Evolutionary conservation across 1,139 yeast species (phyloP).

Genomic region (Dujonia santamariae): DNA sequence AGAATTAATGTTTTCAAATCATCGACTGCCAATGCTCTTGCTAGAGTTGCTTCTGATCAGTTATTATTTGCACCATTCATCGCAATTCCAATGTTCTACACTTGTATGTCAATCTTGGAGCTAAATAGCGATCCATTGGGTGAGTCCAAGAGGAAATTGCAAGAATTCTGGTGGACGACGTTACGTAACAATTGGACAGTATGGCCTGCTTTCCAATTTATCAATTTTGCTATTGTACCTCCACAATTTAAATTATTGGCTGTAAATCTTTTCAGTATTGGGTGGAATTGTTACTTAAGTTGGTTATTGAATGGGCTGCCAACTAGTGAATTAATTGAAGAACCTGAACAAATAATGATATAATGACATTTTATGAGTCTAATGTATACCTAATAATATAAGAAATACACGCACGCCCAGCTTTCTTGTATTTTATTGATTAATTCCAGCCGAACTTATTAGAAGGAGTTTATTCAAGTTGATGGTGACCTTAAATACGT

Average conservation of each 20-base stretch:
- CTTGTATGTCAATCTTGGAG: slow-evolving; percentile 67
- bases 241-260: slow-evolving; percentile 62
- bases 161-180: slow-evolving; percentile 56
- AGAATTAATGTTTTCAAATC: slow-evolving; percentile 14
- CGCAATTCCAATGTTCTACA: slow-evolving; percentile 62
- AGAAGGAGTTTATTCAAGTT: no score
- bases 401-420: no score
- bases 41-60: slow-evolving; percentile 71
- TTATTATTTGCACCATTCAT: slow-evolving; percentile 72
- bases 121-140: slow-evolving; percentile 12
- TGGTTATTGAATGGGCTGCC: slow-evolving; percentile 20
- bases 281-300: slow-evolving; percentile 84
- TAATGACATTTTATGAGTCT: no score
- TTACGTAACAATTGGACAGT: slow-evolving; percentile 72
- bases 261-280: slow-evolving; percentile 70
- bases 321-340: neutral
- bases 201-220: slow-evolving; percentile 80
- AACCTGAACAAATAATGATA: slow-evolving; percentile 10
- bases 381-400: no score
- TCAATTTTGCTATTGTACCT: slow-evolving; percentile 73
- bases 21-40: slow-evolving; percentile 22
- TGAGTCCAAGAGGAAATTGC: slow-evolving; percentile 30
- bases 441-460: no score
- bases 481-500: no score
- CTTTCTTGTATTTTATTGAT: no score